phyloP scores from a whole-genome alignment of 306 rosid genomes.

The Rubus parviflorus region DNA sequence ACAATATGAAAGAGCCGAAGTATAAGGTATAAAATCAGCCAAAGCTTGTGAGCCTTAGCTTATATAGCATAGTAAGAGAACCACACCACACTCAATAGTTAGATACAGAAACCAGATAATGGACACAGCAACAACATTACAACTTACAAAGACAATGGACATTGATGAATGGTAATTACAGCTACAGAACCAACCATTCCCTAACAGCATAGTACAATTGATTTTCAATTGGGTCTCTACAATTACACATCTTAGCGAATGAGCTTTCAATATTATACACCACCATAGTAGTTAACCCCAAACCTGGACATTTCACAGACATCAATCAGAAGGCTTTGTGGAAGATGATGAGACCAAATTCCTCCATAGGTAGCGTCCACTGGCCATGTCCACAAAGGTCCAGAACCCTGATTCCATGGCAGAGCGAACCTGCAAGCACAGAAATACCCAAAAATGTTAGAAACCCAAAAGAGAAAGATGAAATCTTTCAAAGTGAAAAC shows the following conservation, averaged over 20 bases:
- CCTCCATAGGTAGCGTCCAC: conserved; percentile 95
- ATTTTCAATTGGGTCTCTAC: neutral
- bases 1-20: neutral
- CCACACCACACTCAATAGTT: conserved; percentile 7
- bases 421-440: conserved; percentile 47
- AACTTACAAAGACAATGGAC: conserved; percentile 13
- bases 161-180: conserved; percentile 22
- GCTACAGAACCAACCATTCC: conserved; percentile 11
- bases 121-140: neutral
- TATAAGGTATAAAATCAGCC: neutral
- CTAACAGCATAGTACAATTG: neutral
- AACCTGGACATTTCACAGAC: conserved; percentile 24
- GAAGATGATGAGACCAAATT: conserved; percentile 54
- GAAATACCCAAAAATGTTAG: neutral
- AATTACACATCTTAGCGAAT: conserved; percentile 10
- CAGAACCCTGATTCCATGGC: conserved; percentile 75
- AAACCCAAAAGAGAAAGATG: conserved; percentile 13
- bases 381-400: conserved; percentile 88
- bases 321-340: conserved; percentile 51
- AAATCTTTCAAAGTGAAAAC: neutral
- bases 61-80: neutral
- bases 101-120: conserved; percentile 12
- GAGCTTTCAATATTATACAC: neutral
- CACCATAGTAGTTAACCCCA: conserved; percentile 19
- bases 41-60: neutral